Conservation (phyloP, 768 basidiomycete species). For the Mycena galericulata region DNA sequence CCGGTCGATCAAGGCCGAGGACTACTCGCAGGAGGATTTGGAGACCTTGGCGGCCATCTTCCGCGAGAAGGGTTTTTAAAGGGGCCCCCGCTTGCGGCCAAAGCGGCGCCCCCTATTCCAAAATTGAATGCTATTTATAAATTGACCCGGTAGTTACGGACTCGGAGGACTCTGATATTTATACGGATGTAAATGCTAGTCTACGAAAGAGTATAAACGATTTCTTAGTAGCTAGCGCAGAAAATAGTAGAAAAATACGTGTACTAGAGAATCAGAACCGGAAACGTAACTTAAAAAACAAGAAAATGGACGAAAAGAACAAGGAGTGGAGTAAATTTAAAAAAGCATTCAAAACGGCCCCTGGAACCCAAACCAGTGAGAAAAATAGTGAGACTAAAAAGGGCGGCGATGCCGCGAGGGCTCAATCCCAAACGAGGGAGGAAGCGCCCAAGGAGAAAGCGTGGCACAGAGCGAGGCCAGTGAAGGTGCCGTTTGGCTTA, state of each 20-base stretch:
- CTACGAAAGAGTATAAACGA: neutral
- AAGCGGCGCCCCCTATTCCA: neutral
- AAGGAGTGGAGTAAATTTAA: neutral
- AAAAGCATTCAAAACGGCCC: slow-evolving; percentile 10
- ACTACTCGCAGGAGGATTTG: neutral
- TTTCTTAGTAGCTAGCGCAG: neutral
- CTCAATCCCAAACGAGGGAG: neutral
- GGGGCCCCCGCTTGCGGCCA: neutral
- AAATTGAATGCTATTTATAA: neutral
- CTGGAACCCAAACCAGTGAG: slow-evolving; percentile 17
- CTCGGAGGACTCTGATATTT: neutral
- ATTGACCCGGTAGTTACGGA: neutral
- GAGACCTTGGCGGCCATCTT: neutral
- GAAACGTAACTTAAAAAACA: neutral
- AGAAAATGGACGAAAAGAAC: neutral
- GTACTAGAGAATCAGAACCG: neutral
- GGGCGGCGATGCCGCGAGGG: neutral
- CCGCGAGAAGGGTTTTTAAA: slow-evolving; percentile 12
- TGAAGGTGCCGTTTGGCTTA: too few species aligned
- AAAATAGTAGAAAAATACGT: slow-evolving; percentile 2
- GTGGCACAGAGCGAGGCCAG: too few species aligned
- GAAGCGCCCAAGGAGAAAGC: neutral
- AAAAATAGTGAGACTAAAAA: slow-evolving; percentile 4
- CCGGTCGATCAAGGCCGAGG: neutral
- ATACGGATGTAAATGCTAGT: neutral